These are phyloP conservation scores for Polyporus arcularius DNA, from an alignment of 768 basidiomycete genomes.

Conservation along the genomic window DNA sequence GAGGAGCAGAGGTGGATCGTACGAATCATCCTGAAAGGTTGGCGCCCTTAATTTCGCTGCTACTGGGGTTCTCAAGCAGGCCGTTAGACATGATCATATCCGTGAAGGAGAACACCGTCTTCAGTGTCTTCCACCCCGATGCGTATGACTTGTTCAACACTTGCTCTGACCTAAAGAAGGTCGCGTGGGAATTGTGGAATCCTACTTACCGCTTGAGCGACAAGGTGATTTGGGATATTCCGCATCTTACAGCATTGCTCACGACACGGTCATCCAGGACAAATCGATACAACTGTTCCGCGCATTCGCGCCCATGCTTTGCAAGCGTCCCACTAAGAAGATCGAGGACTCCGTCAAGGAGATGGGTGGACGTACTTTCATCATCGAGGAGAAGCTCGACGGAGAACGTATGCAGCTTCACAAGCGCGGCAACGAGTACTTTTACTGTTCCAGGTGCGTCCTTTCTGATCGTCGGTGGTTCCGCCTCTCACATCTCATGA, in stretches of 20 bases:
- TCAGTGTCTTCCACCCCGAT: constrained; percentile 90
- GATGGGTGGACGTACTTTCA: constrained; percentile 78
- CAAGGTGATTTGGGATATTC: constrained; percentile 39
- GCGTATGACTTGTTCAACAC: constrained; percentile 94
- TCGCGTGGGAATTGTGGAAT: constrained; percentile 87
- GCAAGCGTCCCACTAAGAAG: constrained; percentile 80
- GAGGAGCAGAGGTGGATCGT: constrained; percentile 95
- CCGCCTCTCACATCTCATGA: neutral
- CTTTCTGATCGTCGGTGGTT: neutral
- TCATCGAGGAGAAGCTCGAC: constrained; percentile 97
- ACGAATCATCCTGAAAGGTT: constrained; percentile 94
- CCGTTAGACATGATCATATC: constrained; percentile 83
- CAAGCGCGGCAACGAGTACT: constrained; percentile 87
- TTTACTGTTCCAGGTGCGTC: constrained; percentile 84
- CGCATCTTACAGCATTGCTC: neutral
- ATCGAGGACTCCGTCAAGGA: constrained; percentile 83
- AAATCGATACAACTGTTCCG: constrained; percentile 81
- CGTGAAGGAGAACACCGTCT: constrained; percentile 92
- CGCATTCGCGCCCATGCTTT: constrained; percentile 94
- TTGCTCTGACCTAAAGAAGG: constrained; percentile 93
- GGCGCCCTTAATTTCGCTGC: neutral
- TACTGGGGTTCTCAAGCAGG: neutral
- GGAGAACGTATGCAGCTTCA: constrained; percentile 97
- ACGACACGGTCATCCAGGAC: constrained; percentile 49
- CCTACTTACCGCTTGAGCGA: constrained; percentile 64